phyloP scores from a whole-genome alignment of 108 stramenopile genomes.

The Cyclotella cryptica region DNA sequence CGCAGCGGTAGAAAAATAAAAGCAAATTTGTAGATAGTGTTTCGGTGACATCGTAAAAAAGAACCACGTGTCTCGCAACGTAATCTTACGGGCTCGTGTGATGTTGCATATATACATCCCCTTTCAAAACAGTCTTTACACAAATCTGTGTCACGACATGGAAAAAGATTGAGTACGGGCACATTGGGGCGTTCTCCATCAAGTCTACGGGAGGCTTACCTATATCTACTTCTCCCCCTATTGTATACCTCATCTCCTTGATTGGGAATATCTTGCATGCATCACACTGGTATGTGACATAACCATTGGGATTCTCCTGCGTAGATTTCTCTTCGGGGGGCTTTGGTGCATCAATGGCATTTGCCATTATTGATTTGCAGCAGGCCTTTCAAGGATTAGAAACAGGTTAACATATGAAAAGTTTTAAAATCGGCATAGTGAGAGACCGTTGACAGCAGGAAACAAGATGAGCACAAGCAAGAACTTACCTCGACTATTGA shows the following conservation, averaged over 20 bases:
- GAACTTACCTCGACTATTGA: conserved; percentile 38
- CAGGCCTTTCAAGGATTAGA: background rate
- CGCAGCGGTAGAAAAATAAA: background rate
- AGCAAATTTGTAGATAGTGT: background rate
- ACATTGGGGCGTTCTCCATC: background rate
- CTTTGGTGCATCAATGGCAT: conserved; percentile 25
- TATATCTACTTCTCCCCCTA: conserved; percentile 71
- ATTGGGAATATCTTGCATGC: conserved; percentile 75
- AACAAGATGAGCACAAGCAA: background rate
- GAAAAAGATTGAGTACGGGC: background rate
- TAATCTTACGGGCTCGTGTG: conserved; percentile 19
- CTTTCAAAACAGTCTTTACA: conserved; percentile 66
- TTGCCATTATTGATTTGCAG: conserved; percentile 1
- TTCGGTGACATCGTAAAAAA: background rate
- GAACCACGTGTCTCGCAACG: background rate
- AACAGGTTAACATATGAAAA: background rate
- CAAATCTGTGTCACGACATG: conserved; percentile 27
- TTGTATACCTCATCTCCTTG: conserved; percentile 59
- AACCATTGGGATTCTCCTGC: background rate
- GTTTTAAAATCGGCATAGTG: background rate
- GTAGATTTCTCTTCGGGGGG: conserved; percentile 9
- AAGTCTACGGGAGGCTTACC: conserved; percentile 16
- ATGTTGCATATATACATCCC: conserved; percentile 53
- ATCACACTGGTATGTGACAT: conserved; percentile 73
- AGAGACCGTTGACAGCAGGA: background rate